Base-by-base conservation (phyloP, 768 basidiomycete genomes). In the Trametes cinnabarina region DNA sequence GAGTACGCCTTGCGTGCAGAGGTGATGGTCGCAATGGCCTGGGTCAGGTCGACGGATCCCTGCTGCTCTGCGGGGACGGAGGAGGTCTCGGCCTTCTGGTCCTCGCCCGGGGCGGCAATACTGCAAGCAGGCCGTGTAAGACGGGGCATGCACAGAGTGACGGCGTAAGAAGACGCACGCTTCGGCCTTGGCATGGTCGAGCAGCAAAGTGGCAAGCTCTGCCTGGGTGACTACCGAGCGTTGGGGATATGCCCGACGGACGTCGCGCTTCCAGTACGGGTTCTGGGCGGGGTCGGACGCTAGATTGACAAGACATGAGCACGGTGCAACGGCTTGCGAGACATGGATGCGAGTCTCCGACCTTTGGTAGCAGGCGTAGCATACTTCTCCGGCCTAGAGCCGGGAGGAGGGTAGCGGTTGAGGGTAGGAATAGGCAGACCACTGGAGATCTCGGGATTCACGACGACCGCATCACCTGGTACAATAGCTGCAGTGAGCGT, bases 241-340 rank as follows among this genome's bases (percentile, higher is more conserved):
- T 64, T 88, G 91, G n/a, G 94, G 93, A 73, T 94, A 97, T 34
- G 85, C 85, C 50, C 94, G 86, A 56, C 94, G 86, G 66, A 95
- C 90, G 74, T 97, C 94, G 60, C 94, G 90, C 74, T 96, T 96
- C 87, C 89, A 95, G 80, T 98, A 98, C 55, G 90, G 90, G 72
- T 92, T 93, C 76, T 92, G 82, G 30, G 92, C 92, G 37, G 83
- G 83, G 73, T 94, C 92, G 41, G 91, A 93, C 22, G 90, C 91
- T 91, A 62, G n/a, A n/a, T n/a, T n/a, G n/a, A 14, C 20, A n/a
- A 4, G 4, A 15, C n/a, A 42, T 42, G n/a, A 37, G 54, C 14
- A 39, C 6, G 20, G 3, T 5, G 23, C 9, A 15, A 15, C 8
- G n/a, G 37, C n/a, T 39, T n/a, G 37, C 9, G 30, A 32, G 12